A percentile compares a stretch with the other conserved stretches of the same genome.
phyloP scores from a whole-genome alignment of 352 stramenopile genomes.

The Pythium rishiriense region DNA sequence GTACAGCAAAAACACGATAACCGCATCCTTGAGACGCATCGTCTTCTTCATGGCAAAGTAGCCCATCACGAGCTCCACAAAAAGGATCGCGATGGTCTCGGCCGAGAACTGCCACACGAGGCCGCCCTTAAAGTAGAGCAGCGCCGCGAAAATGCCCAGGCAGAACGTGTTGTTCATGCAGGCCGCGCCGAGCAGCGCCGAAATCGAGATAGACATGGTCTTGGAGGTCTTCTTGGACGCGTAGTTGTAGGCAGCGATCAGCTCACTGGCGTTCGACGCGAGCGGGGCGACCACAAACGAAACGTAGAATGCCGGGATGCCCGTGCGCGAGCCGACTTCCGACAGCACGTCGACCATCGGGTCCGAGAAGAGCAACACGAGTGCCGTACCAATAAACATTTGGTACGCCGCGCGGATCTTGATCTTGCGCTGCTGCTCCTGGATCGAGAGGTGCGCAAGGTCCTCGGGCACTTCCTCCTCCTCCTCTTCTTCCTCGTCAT shows the following conservation, averaged over 20 bases:
- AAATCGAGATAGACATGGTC: slow-evolving; percentile 96
- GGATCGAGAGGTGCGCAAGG: slow-evolving; percentile 90
- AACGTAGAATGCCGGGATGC: slow-evolving; percentile 97
- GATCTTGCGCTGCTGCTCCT: slow-evolving; percentile 96
- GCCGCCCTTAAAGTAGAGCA: slow-evolving; percentile 94
- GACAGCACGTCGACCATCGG: slow-evolving; percentile 98
- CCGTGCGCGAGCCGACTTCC: slow-evolving; percentile 89
- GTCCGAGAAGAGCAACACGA: slow-evolving; percentile 97
- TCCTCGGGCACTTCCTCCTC: slow-evolving; percentile 95
- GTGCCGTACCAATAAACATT: slow-evolving; percentile 92
- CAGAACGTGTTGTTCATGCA: slow-evolving; percentile 99
- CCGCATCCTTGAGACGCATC: slow-evolving; percentile 81
- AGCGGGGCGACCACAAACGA: slow-evolving; percentile 97
- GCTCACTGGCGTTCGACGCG: slow-evolving; percentile 98
- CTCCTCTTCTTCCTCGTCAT: slow-evolving; percentile 89
- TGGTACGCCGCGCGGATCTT: slow-evolving; percentile 93
- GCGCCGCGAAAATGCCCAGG: slow-evolving; percentile 96
- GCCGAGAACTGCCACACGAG: slow-evolving; percentile 98
- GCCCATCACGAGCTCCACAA: slow-evolving; percentile 92
- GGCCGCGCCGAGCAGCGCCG: slow-evolving; percentile 92
- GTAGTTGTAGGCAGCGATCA: slow-evolving; percentile 98
- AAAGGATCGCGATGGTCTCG: slow-evolving; percentile 96
- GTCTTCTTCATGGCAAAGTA: slow-evolving; percentile 85
- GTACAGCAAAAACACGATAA: slow-evolving; percentile 91
- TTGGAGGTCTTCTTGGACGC: slow-evolving; percentile 97